Percentiles rank a stretch among this genome's conserved stretches.
phyloP scores from a whole-genome alignment of 1,284 basidiomycete species.

The Afroboletus lepidellus region DNA sequence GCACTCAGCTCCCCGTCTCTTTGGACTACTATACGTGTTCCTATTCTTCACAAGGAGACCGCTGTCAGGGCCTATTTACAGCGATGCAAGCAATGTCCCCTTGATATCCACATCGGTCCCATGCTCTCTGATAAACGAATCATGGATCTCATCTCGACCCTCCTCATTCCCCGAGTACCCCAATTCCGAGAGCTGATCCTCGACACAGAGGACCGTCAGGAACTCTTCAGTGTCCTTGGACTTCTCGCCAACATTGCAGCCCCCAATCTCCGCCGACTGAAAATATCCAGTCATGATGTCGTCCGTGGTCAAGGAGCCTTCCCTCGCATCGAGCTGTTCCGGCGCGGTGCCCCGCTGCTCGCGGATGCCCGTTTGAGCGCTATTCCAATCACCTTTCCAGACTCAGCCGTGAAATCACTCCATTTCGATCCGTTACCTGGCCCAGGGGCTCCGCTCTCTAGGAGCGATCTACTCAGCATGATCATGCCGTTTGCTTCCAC shows the following conservation, averaged over 20 bases:
- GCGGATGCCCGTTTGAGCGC: conserved; percentile 32
- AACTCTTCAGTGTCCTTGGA: conserved; percentile 23
- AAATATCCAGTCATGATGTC: conserved; percentile 30
- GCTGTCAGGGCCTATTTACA: conserved; percentile 28
- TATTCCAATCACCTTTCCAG: conserved; percentile 33
- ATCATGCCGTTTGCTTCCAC: conserved; percentile 29
- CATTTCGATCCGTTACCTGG: conserved; percentile 33
- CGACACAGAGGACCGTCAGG: conserved; percentile 33
- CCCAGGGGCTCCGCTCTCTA: conserved; percentile 27
- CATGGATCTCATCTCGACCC: conserved; percentile 29
- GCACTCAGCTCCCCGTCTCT: conserved; percentile 33
- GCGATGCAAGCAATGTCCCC: conserved; percentile 33
- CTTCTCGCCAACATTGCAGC: conserved; percentile 26
- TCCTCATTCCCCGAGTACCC: conserved; percentile 30
- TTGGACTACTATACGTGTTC: conserved; percentile 34
- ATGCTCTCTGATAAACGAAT: conserved; percentile 25
- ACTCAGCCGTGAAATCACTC: conserved; percentile 24
- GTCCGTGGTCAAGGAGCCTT: conserved; percentile 27
- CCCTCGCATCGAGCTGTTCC: conserved; percentile 31
- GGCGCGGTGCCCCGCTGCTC: conserved; percentile 29
- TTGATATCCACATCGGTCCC: conserved; percentile 31
- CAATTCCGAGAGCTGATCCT: conserved; percentile 34
- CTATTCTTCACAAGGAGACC: conserved; percentile 33
- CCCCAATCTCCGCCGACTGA: conserved; percentile 28
- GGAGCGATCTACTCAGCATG: conserved; percentile 30